Evolutionary conservation across 768 basidiomycete species (phyloP).

Genomic region (Lactarius pseudohatsudake): DNA sequence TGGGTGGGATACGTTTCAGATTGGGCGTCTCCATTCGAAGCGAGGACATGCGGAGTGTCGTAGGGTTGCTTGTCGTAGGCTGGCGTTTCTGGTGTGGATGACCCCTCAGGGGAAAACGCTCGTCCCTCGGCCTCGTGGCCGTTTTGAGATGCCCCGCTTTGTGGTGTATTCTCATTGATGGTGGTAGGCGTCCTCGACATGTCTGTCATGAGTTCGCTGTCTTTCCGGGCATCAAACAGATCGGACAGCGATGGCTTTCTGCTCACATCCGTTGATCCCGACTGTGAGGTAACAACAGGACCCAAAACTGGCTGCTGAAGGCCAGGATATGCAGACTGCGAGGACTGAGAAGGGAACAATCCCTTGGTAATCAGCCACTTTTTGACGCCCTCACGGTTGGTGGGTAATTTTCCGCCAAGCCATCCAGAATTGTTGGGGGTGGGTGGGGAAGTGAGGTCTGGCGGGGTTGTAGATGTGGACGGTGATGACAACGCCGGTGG

Average conservation of each 20-base stretch:
- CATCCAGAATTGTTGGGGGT: conserved; percentile 37
- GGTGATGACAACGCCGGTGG: conserved; percentile 41
- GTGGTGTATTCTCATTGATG: conserved; percentile 39
- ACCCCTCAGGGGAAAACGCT: conserved; percentile 12
- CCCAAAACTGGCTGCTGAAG: conserved; percentile 33
- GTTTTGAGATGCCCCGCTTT: conserved; percentile 34
- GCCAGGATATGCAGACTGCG: conserved; percentile 25
- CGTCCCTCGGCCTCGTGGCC: conserved; percentile 30
- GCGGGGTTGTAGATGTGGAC: conserved; percentile 48
- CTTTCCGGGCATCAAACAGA: conserved; percentile 55
- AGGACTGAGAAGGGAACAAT: conserved; percentile 48
- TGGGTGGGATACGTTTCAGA: conserved; percentile 39
- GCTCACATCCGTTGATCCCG: conserved; percentile 41
- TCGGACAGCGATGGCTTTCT: conserved; percentile 72
- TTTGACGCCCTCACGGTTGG: conserved; percentile 73
- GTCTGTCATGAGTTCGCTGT: conserved; percentile 54
- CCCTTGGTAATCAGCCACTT: conserved; percentile 74
- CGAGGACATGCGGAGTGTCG: conserved; percentile 9
- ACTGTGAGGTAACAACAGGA: conserved; percentile 36
- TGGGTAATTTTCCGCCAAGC: conserved; percentile 56
- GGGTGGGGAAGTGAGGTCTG: conserved; percentile 45
- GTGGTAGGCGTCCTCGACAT: conserved; percentile 52
- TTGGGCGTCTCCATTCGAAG: conserved; percentile 26
- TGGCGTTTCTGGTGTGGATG: conserved; percentile 22
- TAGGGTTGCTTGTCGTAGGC: conserved; percentile 10